Evolutionary conservation across 805 yeast species (phyloP), one percentile per base, ranked within the genome.

Genomic region (Nakazawaea pomicola): DNA sequence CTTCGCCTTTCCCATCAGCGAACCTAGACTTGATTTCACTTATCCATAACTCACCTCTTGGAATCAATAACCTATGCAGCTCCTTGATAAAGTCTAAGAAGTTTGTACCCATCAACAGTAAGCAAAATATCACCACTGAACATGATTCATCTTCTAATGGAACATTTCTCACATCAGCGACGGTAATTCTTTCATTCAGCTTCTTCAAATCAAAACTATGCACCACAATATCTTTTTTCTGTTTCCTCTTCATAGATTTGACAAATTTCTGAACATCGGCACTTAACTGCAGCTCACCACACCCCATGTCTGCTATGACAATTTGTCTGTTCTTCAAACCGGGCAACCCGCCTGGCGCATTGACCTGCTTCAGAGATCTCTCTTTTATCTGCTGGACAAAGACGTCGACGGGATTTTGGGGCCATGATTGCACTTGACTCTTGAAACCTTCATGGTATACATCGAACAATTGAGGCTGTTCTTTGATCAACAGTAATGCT

Each of bases 261-360:
- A 74, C 63, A 51, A 74, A 74, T 8, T 72, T 68, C 38, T 67
- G 67, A 38, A 86, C 72, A 51, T 88, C 85, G 29, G 69, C 61
- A 1, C 96, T 80, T 35, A 93, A 71, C 52, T 85, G 84, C 0
- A 98, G 99, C 61, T 93, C 99, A 42, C 99, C 99, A 61, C 99
- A 93, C 9, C 99, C 99, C 98, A 93, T 91, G 64, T 93, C 99
- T 0, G 98, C 97, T 45, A 93, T 74, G 3, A 84, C 88, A 28
- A 91, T 79, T 45, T 73, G 72, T 42, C 77, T 78, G 36, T 57
- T n/a, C n/a, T n/a, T 60, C 29, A 78, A 57, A 15, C 93, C 95
- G 1, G 96, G 96, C 41, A 90, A 70, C 2, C 97, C 98, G 49
- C 98, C 98, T 4, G 98, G 98, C 0, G 97, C 95, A 60, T 83